A percentile compares a stretch with the other conserved stretches of the same genome.
Conservation (phyloP, 352 stramenopile species). For the Albugo candida region DNA sequence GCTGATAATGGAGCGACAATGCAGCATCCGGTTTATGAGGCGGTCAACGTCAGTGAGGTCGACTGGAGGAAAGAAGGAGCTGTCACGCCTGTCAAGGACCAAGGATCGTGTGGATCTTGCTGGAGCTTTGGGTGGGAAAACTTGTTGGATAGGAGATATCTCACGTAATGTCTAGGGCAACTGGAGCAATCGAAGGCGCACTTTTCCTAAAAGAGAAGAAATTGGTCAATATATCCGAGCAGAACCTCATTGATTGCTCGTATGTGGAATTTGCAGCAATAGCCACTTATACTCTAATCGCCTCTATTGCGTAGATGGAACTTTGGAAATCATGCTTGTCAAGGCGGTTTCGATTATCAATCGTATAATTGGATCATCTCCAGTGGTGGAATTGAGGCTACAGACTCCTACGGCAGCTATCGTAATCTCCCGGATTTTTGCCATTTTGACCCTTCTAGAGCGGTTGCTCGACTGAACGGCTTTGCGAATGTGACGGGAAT, state of each 20-base stretch:
- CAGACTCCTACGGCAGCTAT: slow-evolving; percentile 69
- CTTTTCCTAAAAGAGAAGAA: slow-evolving; percentile 52
- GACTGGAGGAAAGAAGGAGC: slow-evolving; percentile 77
- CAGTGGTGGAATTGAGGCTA: slow-evolving; percentile 60
- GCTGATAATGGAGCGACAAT: slow-evolving; percentile 35
- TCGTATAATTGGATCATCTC: slow-evolving; percentile 79
- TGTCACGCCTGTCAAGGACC: slow-evolving; percentile 81
- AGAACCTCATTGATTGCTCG: slow-evolving; percentile 83
- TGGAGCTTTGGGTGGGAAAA: slow-evolving; percentile 71
- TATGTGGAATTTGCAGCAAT: slow-evolving; percentile 9
- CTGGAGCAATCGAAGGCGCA: slow-evolving; percentile 52
- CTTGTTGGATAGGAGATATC: background rate
- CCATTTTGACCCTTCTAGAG: slow-evolving; percentile 63
- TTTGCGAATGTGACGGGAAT: slow-evolving; percentile 70
- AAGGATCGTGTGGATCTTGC: slow-evolving; percentile 82
- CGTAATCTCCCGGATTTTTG: slow-evolving; percentile 78
- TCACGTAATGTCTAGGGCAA: slow-evolving; percentile 27
- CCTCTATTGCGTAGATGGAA: slow-evolving; percentile 36
- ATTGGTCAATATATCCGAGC: slow-evolving; percentile 70
- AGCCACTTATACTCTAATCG: background rate
- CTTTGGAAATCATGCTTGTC: slow-evolving; percentile 79
- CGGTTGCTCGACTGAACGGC: slow-evolving; percentile 45
- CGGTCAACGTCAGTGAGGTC: slow-evolving; percentile 14
- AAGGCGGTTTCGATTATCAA: slow-evolving; percentile 79
- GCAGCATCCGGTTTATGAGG: slow-evolving; percentile 24